These are phyloP conservation scores for Gnetum montanum DNA, from an alignment of 75 land plant genomes.

Conservation along the genomic window DNA sequence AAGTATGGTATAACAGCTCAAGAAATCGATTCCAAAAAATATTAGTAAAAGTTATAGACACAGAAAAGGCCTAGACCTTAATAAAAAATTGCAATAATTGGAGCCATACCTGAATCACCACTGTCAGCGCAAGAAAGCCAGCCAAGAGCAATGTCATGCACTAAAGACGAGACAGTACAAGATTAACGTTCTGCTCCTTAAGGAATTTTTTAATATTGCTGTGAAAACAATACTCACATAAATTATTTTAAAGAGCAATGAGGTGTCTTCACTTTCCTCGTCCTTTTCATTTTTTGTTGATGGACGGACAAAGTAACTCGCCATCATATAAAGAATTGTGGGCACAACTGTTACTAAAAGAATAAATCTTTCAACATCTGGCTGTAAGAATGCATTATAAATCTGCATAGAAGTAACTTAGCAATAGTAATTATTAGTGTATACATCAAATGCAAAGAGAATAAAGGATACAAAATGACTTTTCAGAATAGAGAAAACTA, in stretches of 20 bases:
- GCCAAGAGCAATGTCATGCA: conserved; percentile 10
- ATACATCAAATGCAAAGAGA: too few relatives aligned
- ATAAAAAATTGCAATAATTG: neutral
- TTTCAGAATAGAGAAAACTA: too few relatives aligned
- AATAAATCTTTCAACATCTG: conserved; percentile 24
- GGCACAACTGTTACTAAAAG: conserved; percentile 24
- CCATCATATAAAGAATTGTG: conserved; percentile 7
- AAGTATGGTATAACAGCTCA: too few relatives aligned
- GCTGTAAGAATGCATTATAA: conserved; percentile 31
- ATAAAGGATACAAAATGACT: too few relatives aligned
- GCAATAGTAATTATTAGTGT: too few relatives aligned
- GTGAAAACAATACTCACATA: conserved; percentile 38
- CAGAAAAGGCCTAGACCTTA: too few relatives aligned
- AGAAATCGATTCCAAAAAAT: too few relatives aligned
- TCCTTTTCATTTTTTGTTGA: conserved; percentile 10
- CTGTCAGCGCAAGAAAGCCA: conserved; percentile 12
- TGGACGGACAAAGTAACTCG: conserved; percentile 23
- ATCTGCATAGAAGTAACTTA: conserved; percentile 32
- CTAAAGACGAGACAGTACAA: too few relatives aligned
- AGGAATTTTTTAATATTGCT: too few relatives aligned
- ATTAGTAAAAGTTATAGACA: too few relatives aligned
- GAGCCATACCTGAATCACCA: conserved; percentile 15
- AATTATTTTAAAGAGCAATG: conserved; percentile 19
- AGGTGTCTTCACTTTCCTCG: conserved; percentile 8
- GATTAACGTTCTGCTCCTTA: too few relatives aligned